Percentiles rank a stretch among this genome's conserved stretches.
phyloP scores from a whole-genome alignment of 495 filamentous ascomycete genomes.

The Penicillium bovifimosum region DNA sequence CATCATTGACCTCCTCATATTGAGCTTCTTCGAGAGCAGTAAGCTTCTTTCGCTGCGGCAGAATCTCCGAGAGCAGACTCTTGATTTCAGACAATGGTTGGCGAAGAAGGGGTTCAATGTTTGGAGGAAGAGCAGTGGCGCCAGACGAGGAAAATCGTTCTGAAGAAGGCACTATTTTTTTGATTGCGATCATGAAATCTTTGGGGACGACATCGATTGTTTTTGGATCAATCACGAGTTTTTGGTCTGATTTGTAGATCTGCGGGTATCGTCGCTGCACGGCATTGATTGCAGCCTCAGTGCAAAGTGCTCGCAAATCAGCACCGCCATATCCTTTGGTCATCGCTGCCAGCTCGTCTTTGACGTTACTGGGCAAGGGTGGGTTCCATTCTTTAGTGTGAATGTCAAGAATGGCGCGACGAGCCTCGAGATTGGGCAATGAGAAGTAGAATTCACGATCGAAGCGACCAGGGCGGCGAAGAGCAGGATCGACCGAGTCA shows the following conservation, averaged over 20 bases:
- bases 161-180: slow-evolving; percentile 92
- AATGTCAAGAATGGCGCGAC: slow-evolving; percentile 85
- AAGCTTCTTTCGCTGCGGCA: slow-evolving; percentile 75
- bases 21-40: slow-evolving; percentile 92
- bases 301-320: slow-evolving; percentile 88
- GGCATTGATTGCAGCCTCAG: slow-evolving; percentile 96
- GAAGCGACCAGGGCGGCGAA: slow-evolving; percentile 94
- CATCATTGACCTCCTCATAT: slow-evolving; percentile 80
- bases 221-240: slow-evolving; percentile 80
- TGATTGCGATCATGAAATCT: slow-evolving; percentile 94
- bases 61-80: slow-evolving; percentile 61
- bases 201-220: slow-evolving; percentile 79
- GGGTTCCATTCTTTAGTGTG: slow-evolving; percentile 93
- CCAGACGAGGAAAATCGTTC: slow-evolving; percentile 79
- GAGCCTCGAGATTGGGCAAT: slow-evolving; percentile 70
- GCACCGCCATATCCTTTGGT: slow-evolving; percentile 97
- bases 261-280: slow-evolving; percentile 94
- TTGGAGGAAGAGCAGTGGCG: slow-evolving; percentile 68
- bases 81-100: slow-evolving; percentile 63
- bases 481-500: slow-evolving; percentile 95
- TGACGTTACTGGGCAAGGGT: slow-evolving; percentile 66
- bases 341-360: slow-evolving; percentile 72
- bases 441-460: slow-evolving; percentile 98
- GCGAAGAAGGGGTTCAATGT: slow-evolving; percentile 76
- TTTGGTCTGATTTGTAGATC: slow-evolving; percentile 86